Base-by-base conservation (phyloP, 2,329 filamentous ascomycete species). In the Xylaria sp. region DNA sequence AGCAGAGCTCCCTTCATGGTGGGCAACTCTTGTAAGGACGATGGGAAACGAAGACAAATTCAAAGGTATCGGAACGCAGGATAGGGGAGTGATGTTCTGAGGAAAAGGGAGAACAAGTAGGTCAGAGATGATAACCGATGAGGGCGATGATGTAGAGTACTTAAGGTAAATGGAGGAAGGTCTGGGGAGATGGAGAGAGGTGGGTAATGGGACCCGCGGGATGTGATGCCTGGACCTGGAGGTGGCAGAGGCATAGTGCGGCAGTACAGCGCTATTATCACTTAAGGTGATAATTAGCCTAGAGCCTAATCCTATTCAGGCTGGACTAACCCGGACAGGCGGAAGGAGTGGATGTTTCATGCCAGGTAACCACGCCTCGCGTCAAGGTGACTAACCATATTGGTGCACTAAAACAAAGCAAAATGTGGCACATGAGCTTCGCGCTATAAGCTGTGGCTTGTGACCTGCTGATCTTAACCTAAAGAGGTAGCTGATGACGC, bases 1-100 rank as follows among this genome's bases (percentile, higher is more conserved):
- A 96, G 77, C 72, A 92, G 80, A 78, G 87, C 81, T 76, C 86
- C 86, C 88, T 95, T 97, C 93, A 97, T 97, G 76, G 68, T 81
- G 78, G 76, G 75, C 75, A 66, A 69, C 66, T 69, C 65, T 23
- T 42, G 54, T 56, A 52, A 61, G 46, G 54, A 62, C 54, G 19
- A 54, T 57, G 47, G 52, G 30, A 56, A 53, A 60, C 65, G 58
- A 2, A 57, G 60, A 16, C 13, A 52, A 58, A 39, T 13, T 16
- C 54, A 58, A 23, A 19, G 55, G 39, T 18, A 46, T 30, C 16
- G 19, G 11, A 42, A 42, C 37, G 37, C 1, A 42, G 37, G 11
- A 10, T 42, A 42, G 1, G 11, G 9, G 37, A 42, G 1, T 42
- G 5, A 42, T 42, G 37, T 9, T 30, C 37, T 42, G 37, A 30